These are phyloP conservation scores for Acanthamoeba triangularis DNA, from an alignment of 208 protist species.

Conservation along the genomic window DNA sequence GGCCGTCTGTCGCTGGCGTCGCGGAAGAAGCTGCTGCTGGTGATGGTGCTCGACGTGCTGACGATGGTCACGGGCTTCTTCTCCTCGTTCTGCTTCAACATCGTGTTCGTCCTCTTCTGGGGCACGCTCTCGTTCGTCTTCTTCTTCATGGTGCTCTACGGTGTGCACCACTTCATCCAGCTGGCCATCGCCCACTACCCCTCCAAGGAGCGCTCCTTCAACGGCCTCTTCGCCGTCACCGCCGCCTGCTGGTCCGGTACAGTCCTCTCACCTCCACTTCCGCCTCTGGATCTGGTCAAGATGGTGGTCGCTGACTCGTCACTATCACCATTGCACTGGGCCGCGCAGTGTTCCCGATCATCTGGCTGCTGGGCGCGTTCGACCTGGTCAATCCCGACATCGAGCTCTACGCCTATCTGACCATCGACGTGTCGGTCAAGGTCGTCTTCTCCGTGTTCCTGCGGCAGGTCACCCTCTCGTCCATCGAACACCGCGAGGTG, in stretches of 20 bases:
- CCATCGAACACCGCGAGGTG: slow-evolving; percentile 19
- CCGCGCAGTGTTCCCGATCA: slow-evolving; percentile 4
- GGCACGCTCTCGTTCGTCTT: not conserved
- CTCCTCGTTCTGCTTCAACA: slow-evolving; percentile 6
- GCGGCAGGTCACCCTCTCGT: not conserved
- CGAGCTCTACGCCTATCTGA: slow-evolving; percentile 50
- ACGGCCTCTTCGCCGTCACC: slow-evolving; percentile 6
- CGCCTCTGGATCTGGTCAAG: no score
- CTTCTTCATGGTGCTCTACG: slow-evolving; percentile 60
- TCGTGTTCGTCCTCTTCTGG: slow-evolving; percentile 66
- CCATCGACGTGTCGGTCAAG: slow-evolving; percentile 55
- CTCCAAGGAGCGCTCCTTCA: slow-evolving; percentile 19
- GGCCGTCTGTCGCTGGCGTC: not conserved
- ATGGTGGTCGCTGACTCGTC: no score
- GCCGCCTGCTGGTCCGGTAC: not conserved
- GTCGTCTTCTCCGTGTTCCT: slow-evolving; percentile 51
- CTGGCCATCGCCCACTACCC: slow-evolving; percentile 36
- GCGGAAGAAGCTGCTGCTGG: not conserved
- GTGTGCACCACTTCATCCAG: slow-evolving; percentile 36
- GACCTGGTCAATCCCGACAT: slow-evolving; percentile 22
- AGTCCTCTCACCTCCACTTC: no score
- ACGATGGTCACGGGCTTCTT: slow-evolving; percentile 49
- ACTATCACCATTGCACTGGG: no score
- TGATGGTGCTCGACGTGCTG: slow-evolving; percentile 7
- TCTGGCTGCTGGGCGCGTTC: slow-evolving; percentile 39